Conservation (phyloP, 306 rosid species). For the Castanea crenata region DNA sequence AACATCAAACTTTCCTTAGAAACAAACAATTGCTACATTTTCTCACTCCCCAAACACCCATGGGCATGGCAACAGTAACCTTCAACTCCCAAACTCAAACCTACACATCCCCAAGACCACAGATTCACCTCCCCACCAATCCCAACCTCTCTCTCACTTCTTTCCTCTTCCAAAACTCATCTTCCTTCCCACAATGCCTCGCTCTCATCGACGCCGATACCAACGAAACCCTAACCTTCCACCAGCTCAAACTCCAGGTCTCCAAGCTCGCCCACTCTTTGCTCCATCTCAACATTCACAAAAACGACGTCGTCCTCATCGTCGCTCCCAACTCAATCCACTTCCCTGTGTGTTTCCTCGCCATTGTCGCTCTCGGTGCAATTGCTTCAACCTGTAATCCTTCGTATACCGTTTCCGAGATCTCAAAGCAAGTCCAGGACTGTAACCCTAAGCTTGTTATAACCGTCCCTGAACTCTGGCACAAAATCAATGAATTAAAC, state of each 20-base stretch:
- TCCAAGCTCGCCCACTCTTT: conserved; percentile 20
- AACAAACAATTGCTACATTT: background rate
- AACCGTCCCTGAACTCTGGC: conserved; percentile 24
- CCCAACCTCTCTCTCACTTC: conserved; percentile 42
- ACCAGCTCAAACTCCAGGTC: conserved; percentile 34
- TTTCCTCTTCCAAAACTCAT: conserved; percentile 43
- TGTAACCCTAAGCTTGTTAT: conserved; percentile 36
- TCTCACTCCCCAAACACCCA: background rate
- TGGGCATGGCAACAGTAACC: background rate
- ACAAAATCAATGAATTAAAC: conserved; percentile 8
- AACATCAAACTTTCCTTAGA: background rate
- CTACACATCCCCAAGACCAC: conserved; percentile 35
- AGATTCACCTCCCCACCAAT: conserved; percentile 31
- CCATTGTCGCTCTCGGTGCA: conserved; percentile 13
- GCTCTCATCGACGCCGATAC: conserved; percentile 37
- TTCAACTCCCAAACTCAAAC: background rate
- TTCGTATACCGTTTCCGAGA: conserved; percentile 13
- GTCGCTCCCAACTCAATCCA: conserved; percentile 22
- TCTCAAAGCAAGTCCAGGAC: conserved; percentile 34
- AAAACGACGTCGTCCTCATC: conserved; percentile 27
- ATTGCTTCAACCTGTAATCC: conserved; percentile 27
- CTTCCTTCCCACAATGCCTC: conserved; percentile 11
- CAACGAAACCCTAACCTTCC: conserved; percentile 34
- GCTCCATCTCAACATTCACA: conserved; percentile 10
- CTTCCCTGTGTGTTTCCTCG: conserved; percentile 12